Evolutionary conservation across 106 monocot species (phyloP).

Genomic region (Dendrobium officinale): DNA sequence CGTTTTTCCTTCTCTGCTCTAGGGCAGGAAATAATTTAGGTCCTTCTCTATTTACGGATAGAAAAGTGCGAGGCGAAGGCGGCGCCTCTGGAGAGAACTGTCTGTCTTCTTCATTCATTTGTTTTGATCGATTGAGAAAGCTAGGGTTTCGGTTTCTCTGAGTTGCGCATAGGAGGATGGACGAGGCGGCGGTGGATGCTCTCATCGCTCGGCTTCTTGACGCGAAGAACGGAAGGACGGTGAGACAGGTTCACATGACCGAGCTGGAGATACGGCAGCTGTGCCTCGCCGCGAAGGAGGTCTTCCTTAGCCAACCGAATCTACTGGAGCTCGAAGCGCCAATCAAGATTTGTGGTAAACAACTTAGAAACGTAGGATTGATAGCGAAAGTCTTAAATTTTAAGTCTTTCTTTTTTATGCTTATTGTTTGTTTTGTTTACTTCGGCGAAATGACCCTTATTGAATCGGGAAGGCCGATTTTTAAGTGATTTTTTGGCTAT

Average conservation of each 20-base stretch:
- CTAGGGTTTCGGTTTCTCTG: constrained; percentile 7
- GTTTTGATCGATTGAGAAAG: not conserved
- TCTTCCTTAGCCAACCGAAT: constrained; percentile 37
- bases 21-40: not conserved
- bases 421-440: not conserved
- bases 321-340: too few species aligned
- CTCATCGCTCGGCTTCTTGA: constrained; percentile 25
- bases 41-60: not conserved
- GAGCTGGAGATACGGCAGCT: constrained; percentile 43
- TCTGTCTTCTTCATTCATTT: not conserved
- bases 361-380: not conserved
- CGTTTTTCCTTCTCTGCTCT: not conserved
- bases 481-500: not conserved
- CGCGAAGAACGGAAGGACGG: constrained; percentile 22
- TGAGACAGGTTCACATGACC: constrained; percentile 25
- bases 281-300: constrained; percentile 28
- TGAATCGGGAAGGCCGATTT: not conserved
- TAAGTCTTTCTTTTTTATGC: not conserved
- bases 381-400: not conserved
- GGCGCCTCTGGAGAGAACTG: too few species aligned
- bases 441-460: not conserved
- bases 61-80: not conserved
- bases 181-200: constrained; percentile 26
- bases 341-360: constrained; percentile 32
- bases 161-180: constrained; percentile 24